Evolutionary conservation across 805 yeast genomes (phyloP), one percentile per base, ranked within the genome.

Genomic region (Naumovozyma baii): DNA sequence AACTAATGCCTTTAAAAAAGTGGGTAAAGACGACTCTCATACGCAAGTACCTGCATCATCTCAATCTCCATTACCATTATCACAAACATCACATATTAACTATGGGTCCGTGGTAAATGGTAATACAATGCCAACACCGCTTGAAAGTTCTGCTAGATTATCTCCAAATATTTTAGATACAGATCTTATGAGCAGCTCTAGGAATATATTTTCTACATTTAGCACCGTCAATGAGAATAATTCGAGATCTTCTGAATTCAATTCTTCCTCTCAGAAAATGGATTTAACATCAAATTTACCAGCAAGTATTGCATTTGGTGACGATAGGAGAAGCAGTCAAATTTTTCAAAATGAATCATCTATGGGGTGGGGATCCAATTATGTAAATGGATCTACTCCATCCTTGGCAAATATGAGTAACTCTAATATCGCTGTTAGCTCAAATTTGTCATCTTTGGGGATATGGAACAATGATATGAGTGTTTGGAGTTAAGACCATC

Each of bases 401-500:
- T 15, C 38, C 14, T 16, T 28, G 3, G 29, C 29, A 18, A 14
- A 41, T 5, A 18, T 37, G 18, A 37, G 36, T 12, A 33, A 36
- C 12, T 30, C 33, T 28, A 26, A 26, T 34, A 32, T 12, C 19
- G 18, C 34, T 32, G 13, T 18, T 32, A 32, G 8, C 16, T 19
- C 34, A 12, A 32, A 32, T 32, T 32, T 32, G 34, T 19, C 17
- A 16, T 32, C 19, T 40, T 55, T 53, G 30, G 29, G 30, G 8
- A 50, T 59, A 31, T 59, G 63, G 63, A 55, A 52, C 40, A 57
- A 49, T 41, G 62, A 61, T 39, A 61, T 60, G 63, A 61, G 63
- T 38, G 67, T 63, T 36, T 63, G 67, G 67, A 59, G 64, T 43
- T 62, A 38, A 49, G 13, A 9, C 18, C 18, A 22, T 18, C 19